Base-by-base conservation (phyloP, 345 rosid species). In the Hibiscus mutabilis region DNA sequence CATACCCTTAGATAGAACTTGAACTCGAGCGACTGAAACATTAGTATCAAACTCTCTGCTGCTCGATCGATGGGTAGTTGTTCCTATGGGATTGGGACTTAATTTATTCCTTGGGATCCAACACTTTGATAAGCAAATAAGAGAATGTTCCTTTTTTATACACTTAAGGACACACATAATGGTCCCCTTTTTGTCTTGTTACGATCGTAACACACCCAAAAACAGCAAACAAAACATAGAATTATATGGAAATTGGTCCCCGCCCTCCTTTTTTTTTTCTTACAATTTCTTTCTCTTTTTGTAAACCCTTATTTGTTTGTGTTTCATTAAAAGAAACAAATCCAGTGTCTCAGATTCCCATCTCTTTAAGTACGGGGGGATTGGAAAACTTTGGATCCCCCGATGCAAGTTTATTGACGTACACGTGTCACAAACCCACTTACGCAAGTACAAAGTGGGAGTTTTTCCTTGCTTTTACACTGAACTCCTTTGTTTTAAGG, bases 181-280 rank as follows among this genome's bases (percentile, higher is more conserved):
- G 31, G 31, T 27, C 31, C 31, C 31, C 31, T 27, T 27, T 27
- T 27, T 27, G 31, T 27, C 2, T 27, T 27, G 31, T 27, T 27
- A 27, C 2, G 31, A 27, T 2, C 31, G 35, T 5, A 33, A 46
- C 51, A 46, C 58, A 25, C 29, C 24, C 31, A 13, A 21, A 51
- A 21, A 21, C 19, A 46, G 12, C 56, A 22, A n/a, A 25, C 0
- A 35, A 49, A 71, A 44, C 24, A 40, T 46, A 19, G 15, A 3
- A 11, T 6, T 11, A 22, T 24, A 24, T 12, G 19, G 24, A 77
- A 68, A 66, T 70, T 77, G 84, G 84, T 81, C 84, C 84, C 84
- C 79, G 16, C 57, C 15, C 29, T 51, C 40, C 51, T 21, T 53
- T n/a, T 25, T 51, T 1, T 37, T 61, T 76, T 64, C 42, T 69